Evolutionary conservation across 169 alveolate species (phyloP), one percentile per base, ranked within the genome.

Genomic region (Plasmodium yoelii): DNA sequence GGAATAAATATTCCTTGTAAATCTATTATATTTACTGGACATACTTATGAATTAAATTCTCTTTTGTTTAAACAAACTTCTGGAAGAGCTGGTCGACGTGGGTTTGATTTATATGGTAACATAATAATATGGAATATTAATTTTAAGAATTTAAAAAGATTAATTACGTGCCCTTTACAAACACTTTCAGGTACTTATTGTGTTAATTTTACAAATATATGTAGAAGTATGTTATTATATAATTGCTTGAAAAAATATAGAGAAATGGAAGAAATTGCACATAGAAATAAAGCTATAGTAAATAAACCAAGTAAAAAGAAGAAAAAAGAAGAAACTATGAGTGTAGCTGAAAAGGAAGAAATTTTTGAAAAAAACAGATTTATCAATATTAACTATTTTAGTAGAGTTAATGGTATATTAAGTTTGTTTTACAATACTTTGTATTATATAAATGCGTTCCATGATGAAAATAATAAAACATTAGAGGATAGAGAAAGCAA

Each of bases 71-170:
- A 96, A 71, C 99, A 97, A 88, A 95, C 96, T 91, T 93, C 96
- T 18, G 99, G 99, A 24, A 96, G 99, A 19, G 97, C 98, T 1
- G 98, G 98, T 6, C 86, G 99, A 57, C 95, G 99, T 64, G 98
- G 99, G 22, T 97, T 94, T 88, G 99, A 97, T 91, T 88, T 96
- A 49, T 94, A 94, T 72, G 99, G 99, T 6, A 94, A 96, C 68
- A 96, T 97, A 46, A 82, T 97, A 24, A 96, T 97, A 92, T 95
- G 97, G 97, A 96, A 94, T 47, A 89, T 95, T 49, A 96, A 98
- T 28, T 94, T 92, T 70, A 94, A 94, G 65, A 94, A 95, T 69
- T 90, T 95, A 15, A 93, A 91, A 67, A 82, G 94, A 61, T 87
- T 96, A 57, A 87, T 95, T 59, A 89, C 93, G 9, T 93, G 97